phyloP scores from a whole-genome alignment of 2,329 filamentous ascomycete genomes.

The Aspergillus hiratsukae region DNA sequence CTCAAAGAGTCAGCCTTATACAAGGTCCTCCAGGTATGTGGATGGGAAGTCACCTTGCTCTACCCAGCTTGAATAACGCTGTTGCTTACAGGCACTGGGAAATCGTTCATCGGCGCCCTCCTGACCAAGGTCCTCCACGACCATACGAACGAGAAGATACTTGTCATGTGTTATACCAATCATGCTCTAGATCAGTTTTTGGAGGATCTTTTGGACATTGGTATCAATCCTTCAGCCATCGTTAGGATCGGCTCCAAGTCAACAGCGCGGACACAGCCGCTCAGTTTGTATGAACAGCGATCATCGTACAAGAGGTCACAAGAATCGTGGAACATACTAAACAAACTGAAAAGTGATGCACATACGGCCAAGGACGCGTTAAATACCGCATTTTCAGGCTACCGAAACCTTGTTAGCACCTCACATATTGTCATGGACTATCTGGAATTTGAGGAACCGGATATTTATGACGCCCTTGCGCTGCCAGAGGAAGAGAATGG shows the following conservation, averaged over 20 bases:
- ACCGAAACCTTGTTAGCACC: constrained; percentile 4
- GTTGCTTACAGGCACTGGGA: constrained; percentile 58
- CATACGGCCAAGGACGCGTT: constrained; percentile 23
- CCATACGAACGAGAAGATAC: constrained; percentile 47
- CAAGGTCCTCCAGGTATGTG: constrained; percentile 66
- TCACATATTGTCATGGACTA: constrained; percentile 36
- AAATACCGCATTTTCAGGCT: constrained; percentile 15
- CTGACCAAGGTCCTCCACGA: constrained; percentile 54
- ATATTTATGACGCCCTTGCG: constrained; percentile 55
- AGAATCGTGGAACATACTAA: constrained; percentile 41
- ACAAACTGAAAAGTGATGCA: constrained; percentile 37
- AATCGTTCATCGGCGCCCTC: constrained; percentile 67
- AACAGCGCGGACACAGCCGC: constrained; percentile 43
- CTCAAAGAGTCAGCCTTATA: constrained; percentile 55
- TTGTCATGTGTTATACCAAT: constrained; percentile 66
- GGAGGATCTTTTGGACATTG: constrained; percentile 58
- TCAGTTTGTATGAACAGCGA: constrained; percentile 46
- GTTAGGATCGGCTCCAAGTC: constrained; percentile 62
- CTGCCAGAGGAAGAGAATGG: constrained; percentile 46
- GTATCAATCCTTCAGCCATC: constrained; percentile 49
- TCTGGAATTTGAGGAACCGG: constrained; percentile 51
- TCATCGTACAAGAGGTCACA: constrained; percentile 27
- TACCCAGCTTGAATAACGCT: background rate
- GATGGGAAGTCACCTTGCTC: background rate
- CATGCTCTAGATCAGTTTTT: constrained; percentile 64